Percentiles rank a stretch among this genome's conserved stretches.
Evolutionary conservation across 129 eudicot genomes (phyloP).

Genomic region (Cynara cardunculus): DNA sequence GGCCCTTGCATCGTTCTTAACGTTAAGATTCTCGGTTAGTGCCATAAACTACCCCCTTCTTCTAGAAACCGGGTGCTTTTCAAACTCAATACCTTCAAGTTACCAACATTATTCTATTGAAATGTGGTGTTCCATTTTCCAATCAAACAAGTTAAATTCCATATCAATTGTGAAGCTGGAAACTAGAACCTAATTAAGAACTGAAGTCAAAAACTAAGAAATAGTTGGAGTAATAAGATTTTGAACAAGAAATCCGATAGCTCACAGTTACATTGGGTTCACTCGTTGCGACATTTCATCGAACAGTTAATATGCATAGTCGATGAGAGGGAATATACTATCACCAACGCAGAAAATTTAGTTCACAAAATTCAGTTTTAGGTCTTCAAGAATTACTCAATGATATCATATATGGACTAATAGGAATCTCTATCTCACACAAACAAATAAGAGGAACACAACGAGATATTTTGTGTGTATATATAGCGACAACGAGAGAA

Average conservation of each 20-base stretch:
- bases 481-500: not conserved
- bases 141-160: not conserved
- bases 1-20: no score
- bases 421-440: not conserved
- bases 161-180: not conserved
- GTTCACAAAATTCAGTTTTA: not conserved
- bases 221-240: not conserved
- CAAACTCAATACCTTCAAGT: not conserved
- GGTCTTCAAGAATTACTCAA: not conserved
- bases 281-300: slow-evolving; percentile 26
- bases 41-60: not conserved
- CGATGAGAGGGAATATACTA: not conserved
- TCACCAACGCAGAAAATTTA: not conserved
- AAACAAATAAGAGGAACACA: slow-evolving; percentile 1
- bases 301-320: slow-evolving; percentile 20
- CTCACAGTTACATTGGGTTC: not conserved
- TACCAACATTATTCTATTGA: not conserved
- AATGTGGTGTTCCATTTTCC: not conserved
- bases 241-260: not conserved
- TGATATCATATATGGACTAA: not conserved
- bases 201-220: not conserved
- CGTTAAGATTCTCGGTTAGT: no score
- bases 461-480: not conserved
- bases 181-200: not conserved
- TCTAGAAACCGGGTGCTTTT: not conserved